Evolutionary conservation across 78 protist genomes (phyloP).

Genomic region (Dictyostelium purpureum): DNA sequence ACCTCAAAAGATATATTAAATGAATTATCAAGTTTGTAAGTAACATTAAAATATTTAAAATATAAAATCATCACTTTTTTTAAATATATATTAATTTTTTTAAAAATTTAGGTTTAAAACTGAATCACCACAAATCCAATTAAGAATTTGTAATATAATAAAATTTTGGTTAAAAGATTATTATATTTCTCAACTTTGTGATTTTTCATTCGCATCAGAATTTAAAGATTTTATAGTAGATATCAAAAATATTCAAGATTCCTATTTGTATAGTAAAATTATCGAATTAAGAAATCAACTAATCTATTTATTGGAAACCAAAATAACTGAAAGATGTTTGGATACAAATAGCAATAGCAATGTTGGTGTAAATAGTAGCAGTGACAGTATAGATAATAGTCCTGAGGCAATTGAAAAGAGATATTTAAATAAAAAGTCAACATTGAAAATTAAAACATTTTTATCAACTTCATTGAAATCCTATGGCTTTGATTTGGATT

Average conservation of each 20-base stretch:
- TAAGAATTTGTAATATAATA: conserved; percentile 68
- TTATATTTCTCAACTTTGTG: conserved; percentile 52
- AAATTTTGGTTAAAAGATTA: conserved; percentile 60
- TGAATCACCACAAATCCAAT: conserved; percentile 72
- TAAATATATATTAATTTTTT: background rate
- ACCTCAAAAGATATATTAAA: conserved; percentile 14
- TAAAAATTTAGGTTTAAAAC: conserved; percentile 6
- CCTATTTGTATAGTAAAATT: conserved; percentile 18
- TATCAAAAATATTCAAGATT: conserved; percentile 16
- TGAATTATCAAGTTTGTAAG: conserved; percentile 32
- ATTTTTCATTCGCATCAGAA: background rate
- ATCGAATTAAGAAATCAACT: conserved; percentile 29
- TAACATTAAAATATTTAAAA: background rate
- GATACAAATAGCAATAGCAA: background rate
- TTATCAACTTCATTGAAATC: conserved; percentile 47
- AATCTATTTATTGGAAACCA: conserved; percentile 13
- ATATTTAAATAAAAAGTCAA: conserved; percentile 39
- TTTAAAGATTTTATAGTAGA: conserved; percentile 57
- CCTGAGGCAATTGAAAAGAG: background rate
- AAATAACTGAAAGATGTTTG: conserved; percentile 23
- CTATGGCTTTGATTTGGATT: background rate
- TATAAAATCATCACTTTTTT: background rate
- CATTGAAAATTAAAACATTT: conserved; percentile 27
- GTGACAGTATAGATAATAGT: background rate
- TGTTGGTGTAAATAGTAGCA: background rate